Evolutionary conservation across 108 stramenopile genomes (phyloP), one percentile per base, ranked within the genome.

Genomic region (Aureococcus anophagefferens): DNA sequence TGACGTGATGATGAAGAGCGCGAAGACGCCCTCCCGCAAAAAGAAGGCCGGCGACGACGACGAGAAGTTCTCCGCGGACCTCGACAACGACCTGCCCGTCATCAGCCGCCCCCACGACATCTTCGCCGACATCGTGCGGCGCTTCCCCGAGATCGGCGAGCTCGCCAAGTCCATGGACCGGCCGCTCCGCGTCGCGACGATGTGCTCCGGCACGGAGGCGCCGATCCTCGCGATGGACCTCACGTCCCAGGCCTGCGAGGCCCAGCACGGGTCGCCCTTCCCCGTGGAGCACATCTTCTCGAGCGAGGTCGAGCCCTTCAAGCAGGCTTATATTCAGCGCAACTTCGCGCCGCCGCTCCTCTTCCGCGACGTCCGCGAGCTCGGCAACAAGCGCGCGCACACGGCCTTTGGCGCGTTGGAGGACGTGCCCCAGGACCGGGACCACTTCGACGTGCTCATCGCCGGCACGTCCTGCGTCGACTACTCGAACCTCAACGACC

Each of bases 321-420:
- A 75, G 68, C 74, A 75, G 74, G 68, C 68, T 5, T 75, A 75
- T 68, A 75, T 75, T 63, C 35, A 75, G 68, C 62, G 74, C 0
- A 75, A 75, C 68, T 75, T 75, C 44, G 36, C 45, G 44, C 74
- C 74, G 33, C 74, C 74, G 25, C 45, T 75, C 32, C 68, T 75
- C 17, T 75, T 75, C 64, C 74, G 74, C 33, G 74, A 75, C 74
- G 62, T 75, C 21, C 74, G 74, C 30, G 74, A 75, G 68, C 74
- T 75, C 65, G 80, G 74, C n/a, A 33, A 67, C 33, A 64, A 34
- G 33, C 32, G 78, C 33, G 77, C 77, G 16, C 59, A 30, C 28
- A 76, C 74, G 31, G 81, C 75, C 35, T 81, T 75, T 46, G 81
- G 81, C 31, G 36, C 76, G 30, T 37, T 77, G 63, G 66, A 30